Conservation (phyloP, 352 stramenopile species). For the Saprolegnia diclina region DNA sequence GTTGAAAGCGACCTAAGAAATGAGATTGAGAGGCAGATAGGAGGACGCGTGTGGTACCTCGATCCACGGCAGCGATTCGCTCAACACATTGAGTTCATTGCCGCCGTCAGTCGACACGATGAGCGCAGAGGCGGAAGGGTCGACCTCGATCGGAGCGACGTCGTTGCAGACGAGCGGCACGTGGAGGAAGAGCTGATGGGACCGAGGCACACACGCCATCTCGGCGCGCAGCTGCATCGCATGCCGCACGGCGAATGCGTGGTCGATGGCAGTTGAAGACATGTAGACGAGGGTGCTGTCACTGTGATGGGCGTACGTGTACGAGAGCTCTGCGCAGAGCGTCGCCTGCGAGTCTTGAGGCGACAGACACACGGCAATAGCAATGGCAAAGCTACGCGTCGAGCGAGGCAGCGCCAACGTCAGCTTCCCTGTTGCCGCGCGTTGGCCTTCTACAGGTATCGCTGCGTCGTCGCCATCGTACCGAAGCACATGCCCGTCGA, state of each 20-base stretch:
- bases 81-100: neutral
- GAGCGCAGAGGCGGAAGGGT: neutral
- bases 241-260: constrained; percentile 35
- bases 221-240: constrained; percentile 10
- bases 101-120: neutral
- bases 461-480: too few species aligned
- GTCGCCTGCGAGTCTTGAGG: too few species aligned
- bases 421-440: too few species aligned
- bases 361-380: too few species aligned
- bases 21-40: too few species aligned
- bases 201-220: neutral
- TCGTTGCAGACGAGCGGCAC: constrained; percentile 54
- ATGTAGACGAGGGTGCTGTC: constrained; percentile 33
- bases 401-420: too few species aligned
- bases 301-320: too few species aligned
- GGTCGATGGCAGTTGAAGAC: constrained; percentile 41
- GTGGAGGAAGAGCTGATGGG: constrained; percentile 45
- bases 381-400: too few species aligned
- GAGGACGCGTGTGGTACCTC: neutral
- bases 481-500: too few species aligned
- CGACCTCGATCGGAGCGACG: constrained; percentile 47
- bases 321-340: too few species aligned
- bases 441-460: too few species aligned
- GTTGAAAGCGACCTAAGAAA: too few species aligned
- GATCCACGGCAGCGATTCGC: neutral